Evolutionary conservation across 192 early-diverging fungal genomes (phyloP).

Genomic region (Umbelopsis ramanniana): DNA sequence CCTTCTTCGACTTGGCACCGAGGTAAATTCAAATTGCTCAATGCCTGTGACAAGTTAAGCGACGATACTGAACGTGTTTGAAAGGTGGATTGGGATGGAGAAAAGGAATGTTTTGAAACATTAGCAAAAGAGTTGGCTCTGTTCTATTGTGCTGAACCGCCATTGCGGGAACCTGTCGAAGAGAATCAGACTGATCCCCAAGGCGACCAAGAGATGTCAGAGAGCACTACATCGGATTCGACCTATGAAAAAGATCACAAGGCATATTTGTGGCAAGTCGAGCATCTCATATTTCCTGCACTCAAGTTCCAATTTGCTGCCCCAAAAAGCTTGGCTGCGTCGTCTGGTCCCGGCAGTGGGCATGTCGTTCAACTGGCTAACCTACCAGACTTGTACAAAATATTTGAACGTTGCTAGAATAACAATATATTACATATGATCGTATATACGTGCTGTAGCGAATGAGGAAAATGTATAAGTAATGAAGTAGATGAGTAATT

Average conservation of each 20-base stretch:
- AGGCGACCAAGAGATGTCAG: background rate
- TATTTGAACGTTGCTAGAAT: constrained; percentile 94
- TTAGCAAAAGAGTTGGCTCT: constrained; percentile 70
- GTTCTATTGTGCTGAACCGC: constrained; percentile 65
- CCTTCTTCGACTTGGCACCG: constrained; percentile 75
- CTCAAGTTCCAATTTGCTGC: constrained; percentile 78
- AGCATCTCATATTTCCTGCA: constrained; percentile 84
- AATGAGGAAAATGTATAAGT: background rate
- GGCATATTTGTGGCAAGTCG: constrained; percentile 64
- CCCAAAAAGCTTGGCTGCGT: constrained; percentile 46
- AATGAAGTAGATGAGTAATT: background rate
- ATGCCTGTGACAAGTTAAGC: background rate
- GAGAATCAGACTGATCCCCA: background rate
- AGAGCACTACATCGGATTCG: background rate
- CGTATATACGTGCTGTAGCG: background rate
- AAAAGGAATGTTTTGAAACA: constrained; percentile 83
- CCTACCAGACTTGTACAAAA: constrained; percentile 89
- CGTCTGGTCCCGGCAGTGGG: constrained; percentile 37
- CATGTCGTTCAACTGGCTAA: constrained; percentile 78
- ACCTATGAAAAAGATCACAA: constrained; percentile 32
- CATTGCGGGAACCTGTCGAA: constrained; percentile 25
- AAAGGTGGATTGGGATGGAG: constrained; percentile 83
- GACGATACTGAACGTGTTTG: background rate
- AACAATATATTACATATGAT: background rate
- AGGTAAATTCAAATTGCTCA: constrained; percentile 47